A percentile compares a stretch with the other conserved stretches of the same genome.
phyloP scores from a whole-genome alignment of 305 asterid genomes.

The Fraxinus floribunda region DNA sequence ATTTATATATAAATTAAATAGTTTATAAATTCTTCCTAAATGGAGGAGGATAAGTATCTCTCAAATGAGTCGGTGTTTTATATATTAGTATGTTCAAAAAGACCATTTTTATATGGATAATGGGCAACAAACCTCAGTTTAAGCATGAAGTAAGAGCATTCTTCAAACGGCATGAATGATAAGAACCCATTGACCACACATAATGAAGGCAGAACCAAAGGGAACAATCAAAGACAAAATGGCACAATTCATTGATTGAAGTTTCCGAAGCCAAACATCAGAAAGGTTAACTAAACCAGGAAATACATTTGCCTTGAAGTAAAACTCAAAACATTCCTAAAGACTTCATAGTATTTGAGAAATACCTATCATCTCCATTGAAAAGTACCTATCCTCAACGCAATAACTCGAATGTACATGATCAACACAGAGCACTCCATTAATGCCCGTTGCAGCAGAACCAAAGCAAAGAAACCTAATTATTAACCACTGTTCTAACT shows the following conservation, averaged over 20 bases:
- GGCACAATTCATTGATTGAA: slow-evolving; percentile 23
- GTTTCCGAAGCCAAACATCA: slow-evolving; percentile 31
- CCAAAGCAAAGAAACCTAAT: slow-evolving; percentile 46
- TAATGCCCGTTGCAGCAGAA: slow-evolving; percentile 37
- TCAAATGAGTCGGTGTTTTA: no score
- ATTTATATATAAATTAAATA: no score
- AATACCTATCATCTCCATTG: slow-evolving; percentile 41
- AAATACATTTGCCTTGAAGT: slow-evolving; percentile 31
- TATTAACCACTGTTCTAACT: slow-evolving; percentile 41
- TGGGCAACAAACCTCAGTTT: neutral
- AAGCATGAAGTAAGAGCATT: neutral
- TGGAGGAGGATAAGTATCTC: neutral
- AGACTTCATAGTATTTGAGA: slow-evolving; percentile 36
- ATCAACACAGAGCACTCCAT: slow-evolving; percentile 37
- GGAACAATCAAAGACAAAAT: slow-evolving; percentile 11
- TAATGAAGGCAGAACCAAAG: neutral
- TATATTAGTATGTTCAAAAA: no score
- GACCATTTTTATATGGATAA: neutral
- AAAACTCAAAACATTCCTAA: slow-evolving; percentile 33
- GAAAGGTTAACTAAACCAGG: slow-evolving; percentile 22
- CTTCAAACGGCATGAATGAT: neutral
- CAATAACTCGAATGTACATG: slow-evolving; percentile 55
- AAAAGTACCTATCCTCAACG: slow-evolving; percentile 30
- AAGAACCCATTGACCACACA: neutral
- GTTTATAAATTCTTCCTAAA: no score